Evolutionary conservation across 305 asterid genomes (phyloP), one percentile per base, ranked within the genome.

Genomic region (Fraxinus ornus): DNA sequence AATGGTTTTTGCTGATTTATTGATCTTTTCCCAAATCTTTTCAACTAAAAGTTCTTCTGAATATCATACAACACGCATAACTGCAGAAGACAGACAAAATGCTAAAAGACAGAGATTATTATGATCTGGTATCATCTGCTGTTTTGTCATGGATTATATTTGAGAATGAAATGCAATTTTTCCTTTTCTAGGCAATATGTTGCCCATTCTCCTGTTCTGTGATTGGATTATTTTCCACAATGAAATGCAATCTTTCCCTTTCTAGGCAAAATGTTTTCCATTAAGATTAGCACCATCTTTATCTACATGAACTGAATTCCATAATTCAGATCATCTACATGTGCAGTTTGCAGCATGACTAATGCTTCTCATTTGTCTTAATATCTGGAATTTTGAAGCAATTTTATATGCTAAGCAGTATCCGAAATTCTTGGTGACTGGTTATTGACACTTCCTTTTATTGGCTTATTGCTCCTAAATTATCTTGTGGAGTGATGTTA

Each of bases 311-410:
- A 70, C 39, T 30, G 39, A 28, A 26, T 70, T 28, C 39, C 75
- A 30, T 30, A 70, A 4, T 26, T 44, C 2, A 64, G 78, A 66
- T 78, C 49, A 74, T 81, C 17, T 36, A 70, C 77, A 70, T 62
- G 75, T 68, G 75, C 12, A 33, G 49, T 32, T 74, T 44, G 84
- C 41, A n/a, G 30, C 64, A 57, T 76, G 84, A 57, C 26, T 22
- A 55, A 12, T 70, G 57, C 74, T 17, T 72, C 62, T 78, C 7
- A 21, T 75, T 68, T 78, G 76, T 60, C 71, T 26, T 24, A 68
- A 64, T 28, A 19, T 74, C 37, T 10, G 70, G 71, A 80, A 76
- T 6, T 28, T 3, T 79, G 68, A 73, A 74, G 9, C 13, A 24
- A 70, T 64, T 52, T 55, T 57, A 47, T 86, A 66, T 41, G 36